phyloP scores from a whole-genome alignment of 2,329 filamentous ascomycete species.

The Phaeomoniella chlamydospora region DNA sequence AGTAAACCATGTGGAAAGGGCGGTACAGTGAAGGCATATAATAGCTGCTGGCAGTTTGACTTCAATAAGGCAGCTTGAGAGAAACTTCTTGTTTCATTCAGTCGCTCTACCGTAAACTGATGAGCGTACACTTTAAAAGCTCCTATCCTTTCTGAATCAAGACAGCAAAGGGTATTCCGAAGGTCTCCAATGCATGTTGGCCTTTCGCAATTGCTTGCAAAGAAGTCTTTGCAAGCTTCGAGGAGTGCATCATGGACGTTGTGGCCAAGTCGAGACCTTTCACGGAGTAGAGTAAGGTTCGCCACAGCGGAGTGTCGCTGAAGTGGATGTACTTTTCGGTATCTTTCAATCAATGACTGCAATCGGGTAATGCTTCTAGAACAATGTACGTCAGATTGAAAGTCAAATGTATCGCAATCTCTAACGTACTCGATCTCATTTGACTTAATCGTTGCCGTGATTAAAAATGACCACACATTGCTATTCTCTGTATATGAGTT shows the following conservation, averaged over 20 bases:
- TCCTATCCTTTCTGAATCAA: constrained; percentile 4
- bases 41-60: not conserved
- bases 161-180: constrained; percentile 9
- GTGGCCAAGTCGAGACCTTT: constrained; percentile 13
- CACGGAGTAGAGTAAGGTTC: constrained; percentile 16
- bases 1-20: not conserved
- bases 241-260: constrained; percentile 18
- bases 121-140: constrained; percentile 17
- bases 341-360: constrained; percentile 18
- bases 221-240: constrained; percentile 23
- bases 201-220: constrained; percentile 24
- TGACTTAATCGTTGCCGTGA: constrained; percentile 17
- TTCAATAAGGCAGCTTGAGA: constrained; percentile 4
- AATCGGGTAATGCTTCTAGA: too few relatives aligned
- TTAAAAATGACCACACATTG: constrained; percentile 28
- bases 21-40: not conserved
- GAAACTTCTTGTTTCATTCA: constrained; percentile 6
- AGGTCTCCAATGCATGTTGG: constrained; percentile 31
- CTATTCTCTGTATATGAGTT: not conserved
- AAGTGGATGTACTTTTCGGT: constrained; percentile 18
- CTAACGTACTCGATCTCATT: not conserved
- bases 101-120: constrained; percentile 12
- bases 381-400: constrained; percentile 15
- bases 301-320: constrained; percentile 28
- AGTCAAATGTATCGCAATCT: too few relatives aligned